Percentiles rank a stretch among this genome's conserved stretches.
phyloP scores from a whole-genome alignment of 2,329 filamentous ascomycete species.

The Thermoascus crustaceus region DNA sequence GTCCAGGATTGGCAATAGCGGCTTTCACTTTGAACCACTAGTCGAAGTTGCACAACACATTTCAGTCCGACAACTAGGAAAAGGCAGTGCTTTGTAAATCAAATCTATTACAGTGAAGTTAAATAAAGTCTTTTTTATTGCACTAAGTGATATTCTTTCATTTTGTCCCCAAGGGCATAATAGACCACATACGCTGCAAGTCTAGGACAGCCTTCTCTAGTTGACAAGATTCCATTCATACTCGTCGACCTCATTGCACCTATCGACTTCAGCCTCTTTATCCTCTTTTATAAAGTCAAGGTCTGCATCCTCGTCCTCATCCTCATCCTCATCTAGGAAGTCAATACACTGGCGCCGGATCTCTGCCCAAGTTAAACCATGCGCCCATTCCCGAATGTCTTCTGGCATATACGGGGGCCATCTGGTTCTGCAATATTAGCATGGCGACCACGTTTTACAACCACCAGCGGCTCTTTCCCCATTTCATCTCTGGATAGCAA shows the following conservation, averaged over 20 bases:
- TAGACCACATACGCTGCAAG: too few species aligned
- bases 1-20: too few species aligned
- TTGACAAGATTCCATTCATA: conserved; percentile 4
- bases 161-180: too few species aligned
- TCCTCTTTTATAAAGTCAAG: background rate
- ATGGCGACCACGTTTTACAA: conserved; percentile 7
- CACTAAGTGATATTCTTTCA: too few species aligned
- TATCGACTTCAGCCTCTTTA: conserved; percentile 1
- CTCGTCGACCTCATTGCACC: conserved; percentile 3
- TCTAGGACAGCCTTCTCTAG: conserved; percentile 1
- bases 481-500: too few species aligned
- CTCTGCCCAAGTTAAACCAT: conserved; percentile 4
- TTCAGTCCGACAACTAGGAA: too few species aligned
- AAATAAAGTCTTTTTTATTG: too few species aligned
- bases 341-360: conserved; percentile 2
- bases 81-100: too few species aligned
- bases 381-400: conserved; percentile 4
- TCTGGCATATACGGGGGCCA: conserved; percentile 3
- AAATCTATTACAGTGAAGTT: too few species aligned
- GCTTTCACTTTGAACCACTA: too few species aligned
- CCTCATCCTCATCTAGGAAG: background rate
- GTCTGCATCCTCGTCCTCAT: too few species aligned
- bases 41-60: too few species aligned
- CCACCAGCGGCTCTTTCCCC: conserved; percentile 6
- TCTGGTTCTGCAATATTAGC: conserved; percentile 7